phyloP scores from a whole-genome alignment of 1,284 basidiomycete genomes.

The Trichosporon sp. region DNA sequence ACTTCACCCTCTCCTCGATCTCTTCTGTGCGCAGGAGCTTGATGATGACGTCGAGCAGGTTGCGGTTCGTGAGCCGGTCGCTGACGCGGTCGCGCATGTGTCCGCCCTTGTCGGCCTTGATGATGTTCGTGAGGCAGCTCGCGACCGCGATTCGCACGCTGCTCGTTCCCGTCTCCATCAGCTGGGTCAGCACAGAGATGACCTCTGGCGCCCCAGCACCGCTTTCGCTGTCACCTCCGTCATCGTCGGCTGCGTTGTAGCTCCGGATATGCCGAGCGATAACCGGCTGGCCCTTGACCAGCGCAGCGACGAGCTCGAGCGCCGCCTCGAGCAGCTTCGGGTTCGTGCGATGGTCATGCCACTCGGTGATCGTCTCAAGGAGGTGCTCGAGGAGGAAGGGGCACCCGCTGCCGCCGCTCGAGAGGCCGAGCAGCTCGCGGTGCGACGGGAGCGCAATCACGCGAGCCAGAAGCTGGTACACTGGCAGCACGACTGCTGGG shows the following conservation, averaged over 20 bases:
- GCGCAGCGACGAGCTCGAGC: slow-evolving; percentile 67
- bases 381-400: slow-evolving; percentile 45
- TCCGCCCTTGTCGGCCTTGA: slow-evolving; percentile 44
- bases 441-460: slow-evolving; percentile 65
- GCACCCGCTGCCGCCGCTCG: neutral
- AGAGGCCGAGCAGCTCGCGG: slow-evolving; percentile 60
- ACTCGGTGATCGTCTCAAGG: slow-evolving; percentile 35
- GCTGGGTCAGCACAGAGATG: slow-evolving; percentile 35
- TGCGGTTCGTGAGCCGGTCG: slow-evolving; percentile 27
- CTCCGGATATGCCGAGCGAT: slow-evolving; percentile 35
- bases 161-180: slow-evolving; percentile 43
- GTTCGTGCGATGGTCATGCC: slow-evolving; percentile 50
- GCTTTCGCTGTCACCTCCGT: slow-evolving; percentile 17
- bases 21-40: slow-evolving; percentile 43
- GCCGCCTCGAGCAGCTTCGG: slow-evolving; percentile 69
- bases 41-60: slow-evolving; percentile 40
- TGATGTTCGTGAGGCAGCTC: slow-evolving; percentile 48
- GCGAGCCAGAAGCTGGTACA: slow-evolving; percentile 64
- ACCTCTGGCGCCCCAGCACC: slow-evolving; percentile 30
- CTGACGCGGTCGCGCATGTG: slow-evolving; percentile 31
- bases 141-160: slow-evolving; percentile 50
- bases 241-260: slow-evolving; percentile 30
- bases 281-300: slow-evolving; percentile 67
- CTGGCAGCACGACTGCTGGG: slow-evolving; percentile 55
- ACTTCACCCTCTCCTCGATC: slow-evolving; percentile 46